phyloP scores from a whole-genome alignment of 1,284 basidiomycete genomes.

The Heterobasidion annosum region DNA sequence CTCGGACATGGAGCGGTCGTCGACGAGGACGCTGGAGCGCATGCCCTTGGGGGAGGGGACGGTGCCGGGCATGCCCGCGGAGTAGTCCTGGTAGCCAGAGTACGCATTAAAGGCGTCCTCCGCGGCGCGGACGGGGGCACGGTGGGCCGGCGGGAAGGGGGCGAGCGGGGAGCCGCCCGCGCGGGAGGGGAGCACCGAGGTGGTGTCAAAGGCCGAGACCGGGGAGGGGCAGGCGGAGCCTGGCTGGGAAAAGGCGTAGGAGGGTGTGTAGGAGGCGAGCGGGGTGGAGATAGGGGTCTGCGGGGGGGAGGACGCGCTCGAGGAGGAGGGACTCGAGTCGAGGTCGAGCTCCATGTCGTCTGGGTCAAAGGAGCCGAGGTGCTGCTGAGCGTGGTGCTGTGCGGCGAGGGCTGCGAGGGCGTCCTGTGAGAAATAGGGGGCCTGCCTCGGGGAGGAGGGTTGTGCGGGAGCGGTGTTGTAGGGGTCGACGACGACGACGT shows the following conservation, averaged over 20 bases:
- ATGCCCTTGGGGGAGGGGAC: constrained; percentile 19
- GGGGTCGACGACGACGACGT: constrained; percentile 69
- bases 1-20: constrained; percentile 18
- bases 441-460: constrained; percentile 21
- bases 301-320: constrained; percentile 26
- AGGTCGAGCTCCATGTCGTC: constrained; percentile 77
- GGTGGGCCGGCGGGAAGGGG: constrained; percentile 11
- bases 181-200: constrained; percentile 34
- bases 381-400: constrained; percentile 12
- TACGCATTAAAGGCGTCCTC: constrained; percentile 26
- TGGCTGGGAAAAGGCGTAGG: constrained; percentile 14
- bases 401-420: constrained; percentile 8
- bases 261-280: constrained; percentile 30
- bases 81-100: constrained; percentile 55
- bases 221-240: constrained; percentile 21
- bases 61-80: constrained; percentile 48
- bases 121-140: constrained; percentile 16
- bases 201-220: constrained; percentile 39
- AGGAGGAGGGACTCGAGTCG: constrained; percentile 32
- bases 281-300: constrained; percentile 28
- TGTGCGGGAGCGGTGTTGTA: constrained; percentile 26
- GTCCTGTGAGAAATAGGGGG: not conserved
- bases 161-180: constrained; percentile 13
- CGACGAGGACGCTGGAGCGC: constrained; percentile 16
- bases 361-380: constrained; percentile 46